Base-by-base conservation (phyloP, 2,329 filamentous ascomycete species). In the Talaromyces sp. region DNA sequence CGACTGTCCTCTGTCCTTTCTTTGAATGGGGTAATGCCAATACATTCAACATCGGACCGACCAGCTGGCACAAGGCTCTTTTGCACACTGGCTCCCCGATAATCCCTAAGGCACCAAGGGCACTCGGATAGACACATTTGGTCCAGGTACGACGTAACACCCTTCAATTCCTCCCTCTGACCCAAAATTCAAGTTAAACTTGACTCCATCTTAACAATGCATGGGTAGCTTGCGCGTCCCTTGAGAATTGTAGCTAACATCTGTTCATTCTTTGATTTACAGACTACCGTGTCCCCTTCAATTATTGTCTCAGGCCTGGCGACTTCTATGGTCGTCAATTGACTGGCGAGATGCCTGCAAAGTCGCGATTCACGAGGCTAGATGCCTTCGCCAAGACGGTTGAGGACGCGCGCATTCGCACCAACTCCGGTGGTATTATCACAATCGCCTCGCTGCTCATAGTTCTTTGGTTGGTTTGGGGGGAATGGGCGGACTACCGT, bases 381-480 rank as follows among this genome's bases (percentile, higher is more conserved):
- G 94, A 99, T 76, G 94, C 94, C 82, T 99, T 99, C 74, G 96
- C 93, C 47, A 99, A 99, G 78, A 99, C 94, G 11, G 94, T 99
- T 65, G 94, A 99, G 74, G 94, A 99, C 85, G 94, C 95, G 62
- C 86, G 94, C 66, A 86, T 99, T 71, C 89, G 95, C 67, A 99
- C 94, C 29, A 97, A 92, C 6, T 96, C 91, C 2, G 94, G 94
- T 61, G 94, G 94, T 62, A 85, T 99, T 64, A 91, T 99, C 67
- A 99, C 94, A 51, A 91, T 99, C 65, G 83, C 88, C 62, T 97
- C 92, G 55, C 80, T 99, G 66, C 73, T 99, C 46, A 83, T 97
- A 48, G 91, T 99, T 49, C 70, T 97, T 40, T 97, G 88, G 75
- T 82, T 99, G 62, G 83, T 91, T 22, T 92, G 90, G 87, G 91